These are phyloP conservation scores for Trichosanthes truncata DNA, from an alignment of 306 rosid genomes.

Conservation along the genomic window DNA sequence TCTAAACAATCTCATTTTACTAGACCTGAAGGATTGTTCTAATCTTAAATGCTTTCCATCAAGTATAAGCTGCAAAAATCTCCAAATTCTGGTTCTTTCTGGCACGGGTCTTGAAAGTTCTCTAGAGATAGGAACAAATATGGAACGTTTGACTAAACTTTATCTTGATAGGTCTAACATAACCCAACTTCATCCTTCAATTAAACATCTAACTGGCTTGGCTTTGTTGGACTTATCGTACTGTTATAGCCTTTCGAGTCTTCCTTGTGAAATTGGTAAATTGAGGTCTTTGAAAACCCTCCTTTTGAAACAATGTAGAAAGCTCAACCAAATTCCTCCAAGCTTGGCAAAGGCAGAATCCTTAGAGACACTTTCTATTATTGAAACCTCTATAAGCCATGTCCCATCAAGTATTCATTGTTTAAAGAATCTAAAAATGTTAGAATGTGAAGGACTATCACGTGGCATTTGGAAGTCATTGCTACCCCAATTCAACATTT, in stretches of 20 bases:
- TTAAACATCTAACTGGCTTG: constrained; percentile 3
- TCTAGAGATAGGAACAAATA: constrained; percentile 11
- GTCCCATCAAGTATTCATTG: not conserved
- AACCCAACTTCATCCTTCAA: not conserved
- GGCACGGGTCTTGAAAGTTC: not conserved
- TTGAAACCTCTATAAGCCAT: not conserved
- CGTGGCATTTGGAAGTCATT: not conserved
- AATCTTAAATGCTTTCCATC: not conserved
- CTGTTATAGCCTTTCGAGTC: constrained; percentile 1
- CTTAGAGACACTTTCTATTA: not conserved
- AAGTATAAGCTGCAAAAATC: not conserved
- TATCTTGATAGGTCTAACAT: constrained; percentile 9
- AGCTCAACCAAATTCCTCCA: constrained; percentile 2
- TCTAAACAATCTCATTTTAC: not conserved
- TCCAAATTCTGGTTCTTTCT: not conserved
- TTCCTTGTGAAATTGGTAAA: constrained; percentile 7
- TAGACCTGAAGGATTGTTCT: not conserved
- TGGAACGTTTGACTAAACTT: constrained; percentile 11
- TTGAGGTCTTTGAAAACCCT: constrained; percentile 15
- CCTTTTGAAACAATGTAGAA: not conserved
- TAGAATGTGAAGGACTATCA: not conserved
- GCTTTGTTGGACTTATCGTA: not conserved
- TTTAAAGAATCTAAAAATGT: not conserved
- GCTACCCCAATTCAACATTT: not conserved
- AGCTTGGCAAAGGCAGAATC: not conserved